Evolutionary conservation across 495 filamentous ascomycete genomes (phyloP), one percentile per base, ranked within the genome.

Genomic region (Sphaerosporella brunnea): DNA sequence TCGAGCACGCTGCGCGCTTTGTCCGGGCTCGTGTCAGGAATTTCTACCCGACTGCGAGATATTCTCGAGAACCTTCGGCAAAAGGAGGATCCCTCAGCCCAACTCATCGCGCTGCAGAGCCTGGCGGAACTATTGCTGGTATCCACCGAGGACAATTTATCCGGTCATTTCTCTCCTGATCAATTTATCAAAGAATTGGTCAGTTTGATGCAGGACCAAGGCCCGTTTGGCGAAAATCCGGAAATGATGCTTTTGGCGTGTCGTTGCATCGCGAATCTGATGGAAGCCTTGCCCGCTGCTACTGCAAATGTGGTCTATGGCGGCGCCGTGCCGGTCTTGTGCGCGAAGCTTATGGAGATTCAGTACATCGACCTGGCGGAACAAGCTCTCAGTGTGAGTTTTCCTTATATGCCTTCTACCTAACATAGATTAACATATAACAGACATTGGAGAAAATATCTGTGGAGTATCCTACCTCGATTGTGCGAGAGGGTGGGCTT

Each of bases 231-330:
- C 16, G 85, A 92, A 61, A 94, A 93, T 58, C 81, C 87, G 2
- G 88, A 99, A 63, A 94, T 95, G 54, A 95, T 95, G 87, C 78
- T 96, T 2, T 73, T 95, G 49, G 92, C 92, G 3, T 96, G 92
- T 62, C 82, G 92, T 39, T 96, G 83, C 63, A 77, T 99, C 39
- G 92, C 92, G 40, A 95, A 99, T 55, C 63, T 99, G 24, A 99
- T 99, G 88, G 92, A 99, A 62, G 92, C 92, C 23, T 67, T 96
- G 19, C 86, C 90, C 19, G 76, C 83, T 15, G 87, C 90, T 43
- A 87, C 86, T 20, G 83, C 86, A 13, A 93, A 88, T 62, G 85
- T 99, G 19, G 92, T 96, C 28, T 96, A 95, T 60, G 86, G 87
- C 13, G 84, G 85, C 34, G 92, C 92, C 37, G 88, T 99, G 13